Conservation (phyloP, 2,329 filamentous ascomycete genomes). For the Gyromitra esculenta region DNA sequence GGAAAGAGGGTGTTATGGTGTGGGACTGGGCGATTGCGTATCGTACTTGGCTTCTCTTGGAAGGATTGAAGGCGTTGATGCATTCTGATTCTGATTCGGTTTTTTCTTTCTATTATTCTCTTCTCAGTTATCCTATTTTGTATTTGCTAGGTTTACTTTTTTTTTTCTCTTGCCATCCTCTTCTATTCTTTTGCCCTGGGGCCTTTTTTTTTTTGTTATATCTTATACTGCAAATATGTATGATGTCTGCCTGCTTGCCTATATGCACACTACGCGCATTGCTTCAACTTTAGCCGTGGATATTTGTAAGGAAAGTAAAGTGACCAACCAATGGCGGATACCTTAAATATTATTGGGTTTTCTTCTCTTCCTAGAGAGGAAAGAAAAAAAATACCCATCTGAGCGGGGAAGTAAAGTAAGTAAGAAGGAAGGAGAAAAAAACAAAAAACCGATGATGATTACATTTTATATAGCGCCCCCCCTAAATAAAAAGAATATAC, state of each 20-base stretch:
- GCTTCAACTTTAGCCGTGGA: not conserved
- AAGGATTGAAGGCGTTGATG: constrained; percentile 34
- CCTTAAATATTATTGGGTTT: not conserved
- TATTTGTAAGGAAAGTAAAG: not conserved
- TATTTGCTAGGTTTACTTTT: constrained; percentile 38
- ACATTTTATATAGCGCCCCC: constrained; percentile 26
- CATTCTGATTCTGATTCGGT: constrained; percentile 33
- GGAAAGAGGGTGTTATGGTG: not conserved
- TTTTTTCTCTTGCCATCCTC: not conserved
- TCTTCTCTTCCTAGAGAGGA: not conserved
- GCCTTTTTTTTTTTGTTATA: constrained; percentile 24
- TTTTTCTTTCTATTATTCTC: constrained; percentile 1
- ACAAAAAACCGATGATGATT: constrained; percentile 35
- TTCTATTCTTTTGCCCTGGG: not conserved
- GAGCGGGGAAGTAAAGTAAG: constrained; percentile 12
- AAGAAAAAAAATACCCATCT: constrained; percentile 2
- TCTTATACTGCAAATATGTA: constrained; percentile 29
- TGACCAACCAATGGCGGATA: constrained; percentile 28
- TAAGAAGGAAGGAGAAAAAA: constrained; percentile 7
- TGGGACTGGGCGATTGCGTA: constrained; percentile 20
- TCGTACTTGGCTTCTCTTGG: constrained; percentile 19
- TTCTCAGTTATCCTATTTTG: constrained; percentile 18
- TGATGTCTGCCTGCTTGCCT: not conserved
- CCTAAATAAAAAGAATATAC: not conserved
- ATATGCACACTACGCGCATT: not conserved